Evolutionary conservation across 2,329 filamentous ascomycete species (phyloP), one percentile per base, ranked within the genome.

Genomic region (Hypoxylon sp.): DNA sequence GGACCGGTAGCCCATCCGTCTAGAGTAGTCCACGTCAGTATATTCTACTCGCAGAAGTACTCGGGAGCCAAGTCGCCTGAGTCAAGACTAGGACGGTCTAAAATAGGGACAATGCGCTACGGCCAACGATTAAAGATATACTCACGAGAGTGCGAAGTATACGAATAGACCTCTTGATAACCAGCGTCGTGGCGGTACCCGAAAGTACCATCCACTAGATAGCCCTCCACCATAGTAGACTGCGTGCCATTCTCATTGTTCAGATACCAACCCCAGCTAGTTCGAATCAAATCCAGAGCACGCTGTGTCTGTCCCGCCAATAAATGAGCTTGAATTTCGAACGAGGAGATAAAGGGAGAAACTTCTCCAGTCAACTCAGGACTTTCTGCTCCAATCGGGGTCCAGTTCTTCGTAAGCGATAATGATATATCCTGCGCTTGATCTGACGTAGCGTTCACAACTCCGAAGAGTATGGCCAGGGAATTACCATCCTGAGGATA

Each of bases 401-500:
- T 84, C 87, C 87, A 89, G 74, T 87, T 88, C 5, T 80, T 72
- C 0, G 81, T 81, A 3, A 89, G 80, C 11, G 75, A 77, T 2
- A 78, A 70, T 1, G 84, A 84, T 51, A 88, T 84, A 17, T 72
- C 73, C 29, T 79, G 73, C 8, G 82, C 78, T 47, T 76, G 44
- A 8, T 71, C 75, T 19, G 75, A 78, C 6, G 77, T 70, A 19
- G 76, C 69, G 63, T 79, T 72, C 2, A 83, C 77, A 3, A 88
- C 74, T 2, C 80, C 81, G 63, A 86, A 86, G 42, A 85, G 78
- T 2, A 89, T 77, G 0, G 86, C 83, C 76, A 89, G 81, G 59
- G 84, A 82, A 76, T 90, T 90, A 11, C 84, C 87, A 68, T 90
- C 88, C 78, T 91, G 88, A 0, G 88, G 87, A 67, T 87, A 80